Conservation (phyloP, 1,284 basidiomycete species). For the Singerocomus inundabilis region DNA sequence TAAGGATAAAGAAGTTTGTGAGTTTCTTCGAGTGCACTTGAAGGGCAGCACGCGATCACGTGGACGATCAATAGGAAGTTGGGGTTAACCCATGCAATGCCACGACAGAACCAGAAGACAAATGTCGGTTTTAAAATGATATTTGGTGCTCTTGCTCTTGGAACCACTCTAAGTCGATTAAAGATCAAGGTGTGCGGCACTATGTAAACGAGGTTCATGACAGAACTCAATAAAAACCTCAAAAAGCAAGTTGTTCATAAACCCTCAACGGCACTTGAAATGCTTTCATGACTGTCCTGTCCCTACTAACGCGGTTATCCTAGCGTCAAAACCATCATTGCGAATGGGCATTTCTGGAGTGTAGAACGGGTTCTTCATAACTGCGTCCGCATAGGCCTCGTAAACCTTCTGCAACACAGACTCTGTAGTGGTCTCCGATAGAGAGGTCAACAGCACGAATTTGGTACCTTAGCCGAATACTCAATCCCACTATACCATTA, state of each 20-base stretch:
- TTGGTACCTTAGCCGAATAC: constrained; percentile 77
- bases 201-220: not conserved
- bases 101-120: not conserved
- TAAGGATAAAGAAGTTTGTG: constrained; percentile 1
- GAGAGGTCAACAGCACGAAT: constrained; percentile 87
- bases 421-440: constrained; percentile 74
- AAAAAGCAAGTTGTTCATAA: not conserved
- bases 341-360: constrained; percentile 99
- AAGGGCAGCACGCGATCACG: constrained; percentile 21
- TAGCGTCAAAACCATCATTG: constrained; percentile 83
- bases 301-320: constrained; percentile 62
- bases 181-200: not conserved
- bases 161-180: not conserved
- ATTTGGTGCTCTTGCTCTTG: not conserved
- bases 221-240: not conserved
- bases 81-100: not conserved
- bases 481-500: constrained; percentile 1
- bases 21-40: constrained; percentile 6
- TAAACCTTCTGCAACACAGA: constrained; percentile 79
- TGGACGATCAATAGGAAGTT: constrained; percentile 8
- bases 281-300: constrained; percentile 34
- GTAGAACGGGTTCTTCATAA: constrained; percentile 99
- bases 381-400: constrained; percentile 88
- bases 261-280: not conserved
- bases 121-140: not conserved